A percentile compares a stretch with the other conserved stretches of the same genome.
Evolutionary conservation across 2,329 filamentous ascomycete species (phyloP).

Genomic region (Cladosporium sp.): DNA sequence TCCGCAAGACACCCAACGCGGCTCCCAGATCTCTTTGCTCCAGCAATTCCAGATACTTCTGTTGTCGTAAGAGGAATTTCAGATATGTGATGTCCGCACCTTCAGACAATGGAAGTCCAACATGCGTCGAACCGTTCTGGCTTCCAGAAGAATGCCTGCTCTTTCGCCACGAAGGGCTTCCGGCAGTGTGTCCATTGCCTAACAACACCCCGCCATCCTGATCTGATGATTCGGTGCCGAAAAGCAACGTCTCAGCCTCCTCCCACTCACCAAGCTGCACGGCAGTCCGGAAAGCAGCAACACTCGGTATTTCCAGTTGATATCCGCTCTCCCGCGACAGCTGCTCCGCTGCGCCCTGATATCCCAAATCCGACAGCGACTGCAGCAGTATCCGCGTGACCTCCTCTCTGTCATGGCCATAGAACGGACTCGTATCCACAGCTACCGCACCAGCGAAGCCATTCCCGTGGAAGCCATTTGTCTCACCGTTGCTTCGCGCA

Average conservation of each 20-base stretch:
- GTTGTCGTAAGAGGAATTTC: slow-evolving; percentile 83
- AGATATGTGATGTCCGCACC: slow-evolving; percentile 74
- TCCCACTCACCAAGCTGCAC: slow-evolving; percentile 78
- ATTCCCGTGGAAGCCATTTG: slow-evolving; percentile 42
- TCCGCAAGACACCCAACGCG: slow-evolving; percentile 78
- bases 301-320: slow-evolving; percentile 78
- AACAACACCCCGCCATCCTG: slow-evolving; percentile 41
- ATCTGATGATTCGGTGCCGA: slow-evolving; percentile 45
- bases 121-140: slow-evolving; percentile 24
- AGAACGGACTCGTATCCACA: slow-evolving; percentile 52
- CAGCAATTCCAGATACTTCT: slow-evolving; percentile 90
- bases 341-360: slow-evolving; percentile 68
- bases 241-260: slow-evolving; percentile 77
- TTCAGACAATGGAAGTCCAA: slow-evolving; percentile 68
- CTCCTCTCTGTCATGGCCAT: slow-evolving; percentile 86
- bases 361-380: slow-evolving; percentile 83
- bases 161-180: slow-evolving; percentile 5
- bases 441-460: slow-evolving; percentile 19
- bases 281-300: slow-evolving; percentile 78
- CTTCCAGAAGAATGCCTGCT: slow-evolving; percentile 16
- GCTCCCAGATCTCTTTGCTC: slow-evolving; percentile 68
- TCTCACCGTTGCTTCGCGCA: slow-evolving; percentile 28
- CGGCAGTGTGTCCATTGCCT: slow-evolving; percentile 23
- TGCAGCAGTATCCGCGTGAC: slow-evolving; percentile 91
- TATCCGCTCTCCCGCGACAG: slow-evolving; percentile 80